Evolutionary conservation across 331 rosid species (phyloP).

Genomic region (Quercus lobata): DNA sequence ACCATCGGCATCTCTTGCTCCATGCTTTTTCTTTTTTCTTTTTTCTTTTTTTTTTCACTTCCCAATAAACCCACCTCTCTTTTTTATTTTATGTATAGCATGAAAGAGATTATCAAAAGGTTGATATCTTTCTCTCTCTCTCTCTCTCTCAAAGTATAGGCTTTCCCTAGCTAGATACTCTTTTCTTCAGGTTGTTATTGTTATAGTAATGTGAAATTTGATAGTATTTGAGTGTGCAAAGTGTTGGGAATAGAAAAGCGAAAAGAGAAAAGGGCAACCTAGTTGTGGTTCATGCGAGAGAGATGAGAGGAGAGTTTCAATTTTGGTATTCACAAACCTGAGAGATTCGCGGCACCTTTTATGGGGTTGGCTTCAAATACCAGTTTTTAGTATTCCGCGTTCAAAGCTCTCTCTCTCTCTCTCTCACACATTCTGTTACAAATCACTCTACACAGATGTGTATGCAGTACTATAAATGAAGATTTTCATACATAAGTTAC

Average conservation of each 20-base stretch:
- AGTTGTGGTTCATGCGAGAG: neutral
- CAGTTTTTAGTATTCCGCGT: neutral
- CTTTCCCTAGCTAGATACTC: neutral
- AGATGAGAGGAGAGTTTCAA: neutral
- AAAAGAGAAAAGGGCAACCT: neutral
- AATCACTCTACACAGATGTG: neutral
- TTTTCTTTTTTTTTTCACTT: neutral
- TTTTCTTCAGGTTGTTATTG: too few species aligned
- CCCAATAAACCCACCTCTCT: neutral
- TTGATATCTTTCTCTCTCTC: too few species aligned
- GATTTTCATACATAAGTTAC: too few species aligned
- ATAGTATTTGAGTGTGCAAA: neutral
- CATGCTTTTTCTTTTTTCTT: neutral
- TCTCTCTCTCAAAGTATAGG: neutral
- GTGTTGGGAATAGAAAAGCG: neutral
- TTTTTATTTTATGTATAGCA: too few species aligned
- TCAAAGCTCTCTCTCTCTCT: neutral
- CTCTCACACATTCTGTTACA: neutral
- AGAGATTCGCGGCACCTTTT: neutral
- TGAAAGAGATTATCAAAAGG: too few species aligned
- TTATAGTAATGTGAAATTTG: neutral
- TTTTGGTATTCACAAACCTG: neutral
- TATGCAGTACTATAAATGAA: too few species aligned
- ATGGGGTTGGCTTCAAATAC: neutral
- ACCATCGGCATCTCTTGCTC: conserved; percentile 26